phyloP scores from a whole-genome alignment of 495 filamentous ascomycete genomes.

The Immersiella caudata region DNA sequence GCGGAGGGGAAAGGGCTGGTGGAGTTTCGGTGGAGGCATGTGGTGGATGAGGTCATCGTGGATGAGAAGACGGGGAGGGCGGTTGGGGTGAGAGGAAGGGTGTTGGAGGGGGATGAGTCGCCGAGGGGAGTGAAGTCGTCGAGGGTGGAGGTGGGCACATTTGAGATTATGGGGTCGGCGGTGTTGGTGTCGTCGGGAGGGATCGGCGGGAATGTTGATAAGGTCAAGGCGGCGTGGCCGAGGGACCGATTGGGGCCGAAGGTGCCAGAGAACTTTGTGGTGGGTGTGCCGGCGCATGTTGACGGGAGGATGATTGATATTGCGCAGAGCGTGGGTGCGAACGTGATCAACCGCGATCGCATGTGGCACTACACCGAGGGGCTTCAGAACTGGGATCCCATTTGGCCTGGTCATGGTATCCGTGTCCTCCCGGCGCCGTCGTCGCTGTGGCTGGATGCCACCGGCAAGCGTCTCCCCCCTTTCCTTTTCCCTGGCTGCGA shows the following conservation, averaged over 20 bases:
- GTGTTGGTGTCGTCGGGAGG: slow-evolving; percentile 52
- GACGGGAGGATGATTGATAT: slow-evolving; percentile 58
- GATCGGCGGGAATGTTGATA: slow-evolving; percentile 55
- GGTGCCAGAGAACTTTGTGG: slow-evolving; percentile 51
- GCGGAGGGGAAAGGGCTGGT: slow-evolving; percentile 50
- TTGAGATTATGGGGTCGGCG: slow-evolving; percentile 49
- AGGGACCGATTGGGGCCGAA: slow-evolving; percentile 50
- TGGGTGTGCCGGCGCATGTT: slow-evolving; percentile 56
- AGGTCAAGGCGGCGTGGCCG: slow-evolving; percentile 54
- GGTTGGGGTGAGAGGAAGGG: slow-evolving; percentile 48
- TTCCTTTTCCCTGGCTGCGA: slow-evolving; percentile 54
- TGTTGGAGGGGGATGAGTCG: slow-evolving; percentile 48
- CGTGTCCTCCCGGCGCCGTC: slow-evolving; percentile 54
- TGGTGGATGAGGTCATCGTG: slow-evolving; percentile 51
- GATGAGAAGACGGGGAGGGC: slow-evolving; percentile 50
- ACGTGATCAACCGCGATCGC: slow-evolving; percentile 53
- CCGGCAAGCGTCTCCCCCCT: slow-evolving; percentile 51
- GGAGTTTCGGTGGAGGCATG: slow-evolving; percentile 52
- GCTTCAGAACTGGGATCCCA: slow-evolving; percentile 54
- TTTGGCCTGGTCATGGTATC: slow-evolving; percentile 57
- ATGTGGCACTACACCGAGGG: slow-evolving; percentile 63
- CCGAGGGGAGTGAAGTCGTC: slow-evolving; percentile 48
- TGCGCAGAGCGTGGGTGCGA: slow-evolving; percentile 46
- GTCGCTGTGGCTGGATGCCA: slow-evolving; percentile 58
- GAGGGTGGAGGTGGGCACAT: slow-evolving; percentile 43